A percentile compares a stretch with the other conserved stretches of the same genome.
phyloP scores from a whole-genome alignment of 129 eudicot genomes.

The Helianthus tuberosus region DNA sequence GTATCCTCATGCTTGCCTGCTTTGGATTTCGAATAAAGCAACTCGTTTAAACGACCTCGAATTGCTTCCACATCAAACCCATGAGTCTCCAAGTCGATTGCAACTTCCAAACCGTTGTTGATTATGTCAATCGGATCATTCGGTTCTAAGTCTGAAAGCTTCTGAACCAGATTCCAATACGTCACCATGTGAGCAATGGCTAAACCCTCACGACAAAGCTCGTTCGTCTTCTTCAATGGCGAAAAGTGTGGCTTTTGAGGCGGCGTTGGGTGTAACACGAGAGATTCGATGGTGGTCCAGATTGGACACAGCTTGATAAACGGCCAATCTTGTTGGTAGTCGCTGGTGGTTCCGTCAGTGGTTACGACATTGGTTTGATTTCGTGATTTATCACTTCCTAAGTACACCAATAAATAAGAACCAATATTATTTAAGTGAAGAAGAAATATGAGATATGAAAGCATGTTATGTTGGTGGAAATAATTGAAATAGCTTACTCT shows the following conservation, averaged over 20 bases:
- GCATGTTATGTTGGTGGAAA: not conserved
- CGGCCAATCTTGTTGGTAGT: conserved; percentile 28
- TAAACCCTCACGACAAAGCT: conserved; percentile 42
- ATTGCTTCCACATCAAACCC: conserved; percentile 39
- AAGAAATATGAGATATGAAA: not conserved
- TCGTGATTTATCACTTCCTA: not conserved
- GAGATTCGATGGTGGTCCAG: conserved; percentile 38
- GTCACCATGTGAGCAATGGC: conserved; percentile 38
- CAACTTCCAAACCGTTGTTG: conserved; percentile 22
- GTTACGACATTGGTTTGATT: not conserved
- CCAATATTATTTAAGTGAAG: not conserved
- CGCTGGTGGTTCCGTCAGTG: not conserved
- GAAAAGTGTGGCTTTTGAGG: conserved; percentile 43
- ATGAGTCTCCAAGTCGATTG: conserved; percentile 35
- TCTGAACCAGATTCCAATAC: conserved; percentile 21
- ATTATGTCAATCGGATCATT: conserved; percentile 22
- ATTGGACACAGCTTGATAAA: conserved; percentile 32
- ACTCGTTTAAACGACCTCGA: conserved; percentile 15
- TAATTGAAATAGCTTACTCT: conserved; percentile 22
- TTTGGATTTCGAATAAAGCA: conserved; percentile 20
- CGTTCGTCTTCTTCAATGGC: conserved; percentile 5
- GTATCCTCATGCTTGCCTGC: not conserved
- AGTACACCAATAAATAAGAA: not conserved
- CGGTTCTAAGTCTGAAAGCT: conserved; percentile 13
- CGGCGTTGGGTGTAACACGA: conserved; percentile 16